phyloP scores from a whole-genome alignment of 306 rosid species.

The Quercus bicolor region DNA sequence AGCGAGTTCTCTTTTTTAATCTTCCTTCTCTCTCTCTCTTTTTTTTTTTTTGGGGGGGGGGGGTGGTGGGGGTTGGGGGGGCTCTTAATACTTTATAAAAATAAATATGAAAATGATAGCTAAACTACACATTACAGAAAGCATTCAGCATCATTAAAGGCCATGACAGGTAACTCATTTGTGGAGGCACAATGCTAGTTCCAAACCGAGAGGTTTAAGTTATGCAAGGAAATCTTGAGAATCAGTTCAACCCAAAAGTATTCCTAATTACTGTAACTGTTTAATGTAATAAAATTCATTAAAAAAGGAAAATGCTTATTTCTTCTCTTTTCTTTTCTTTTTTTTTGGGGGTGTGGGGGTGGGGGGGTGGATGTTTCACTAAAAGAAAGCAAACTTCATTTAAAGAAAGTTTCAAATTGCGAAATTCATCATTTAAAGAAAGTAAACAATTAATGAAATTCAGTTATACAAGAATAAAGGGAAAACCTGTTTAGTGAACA shows the following conservation, averaged over 20 bases:
- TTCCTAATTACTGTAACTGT: neutral
- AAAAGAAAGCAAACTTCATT: too few species aligned
- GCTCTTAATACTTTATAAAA: neutral
- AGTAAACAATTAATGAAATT: constrained; percentile 17
- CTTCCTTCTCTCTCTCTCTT: neutral
- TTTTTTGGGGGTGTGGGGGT: neutral
- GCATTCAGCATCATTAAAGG: neutral
- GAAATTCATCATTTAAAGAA: constrained; percentile 1
- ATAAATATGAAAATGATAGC: neutral
- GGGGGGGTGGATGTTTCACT: too few species aligned
- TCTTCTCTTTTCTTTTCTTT: too few species aligned
- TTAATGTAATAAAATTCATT: neutral
- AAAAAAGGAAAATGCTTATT: neutral
- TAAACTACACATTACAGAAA: neutral
- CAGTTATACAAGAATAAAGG: constrained; percentile 10
- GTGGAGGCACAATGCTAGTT: neutral
- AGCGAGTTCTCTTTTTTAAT: neutral
- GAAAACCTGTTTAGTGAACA: constrained; percentile 82
- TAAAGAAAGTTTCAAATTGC: neutral
- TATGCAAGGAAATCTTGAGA: neutral
- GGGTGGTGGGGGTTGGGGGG: neutral
- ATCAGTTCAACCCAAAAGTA: neutral
- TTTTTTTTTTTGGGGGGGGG: neutral
- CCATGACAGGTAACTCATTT: neutral
- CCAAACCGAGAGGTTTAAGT: neutral